These are phyloP conservation scores for Naematelia encephala DNA, from an alignment of 768 basidiomycete genomes.

Conservation along the genomic window DNA sequence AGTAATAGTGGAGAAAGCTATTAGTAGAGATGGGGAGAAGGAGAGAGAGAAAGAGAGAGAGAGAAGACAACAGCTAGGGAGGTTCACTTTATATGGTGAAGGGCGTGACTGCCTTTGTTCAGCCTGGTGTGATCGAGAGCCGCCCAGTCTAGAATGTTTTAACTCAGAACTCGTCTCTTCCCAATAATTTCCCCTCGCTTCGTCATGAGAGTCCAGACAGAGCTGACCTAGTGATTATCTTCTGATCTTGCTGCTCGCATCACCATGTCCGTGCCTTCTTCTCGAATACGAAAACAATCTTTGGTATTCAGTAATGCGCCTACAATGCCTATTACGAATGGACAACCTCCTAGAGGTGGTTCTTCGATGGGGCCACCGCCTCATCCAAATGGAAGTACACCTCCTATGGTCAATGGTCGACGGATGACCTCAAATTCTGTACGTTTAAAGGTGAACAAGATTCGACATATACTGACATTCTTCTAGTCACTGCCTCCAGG, in stretches of 20 bases:
- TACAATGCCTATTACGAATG: neutral
- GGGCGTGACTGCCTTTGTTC: neutral
- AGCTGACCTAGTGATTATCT: neutral
- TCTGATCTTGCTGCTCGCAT: neutral
- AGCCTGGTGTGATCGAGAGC: too few species aligned
- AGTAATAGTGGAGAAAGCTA: too few species aligned
- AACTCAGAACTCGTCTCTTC: neutral
- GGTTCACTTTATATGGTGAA: neutral
- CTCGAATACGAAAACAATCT: neutral
- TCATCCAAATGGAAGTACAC: slow-evolving; percentile 14
- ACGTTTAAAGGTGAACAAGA: neutral
- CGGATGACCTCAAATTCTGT: slow-evolving; percentile 39
- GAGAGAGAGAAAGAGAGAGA: too few species aligned
- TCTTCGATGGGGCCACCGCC: slow-evolving; percentile 5
- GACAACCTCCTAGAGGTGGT: neutral
- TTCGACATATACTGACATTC: neutral
- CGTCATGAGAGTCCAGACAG: neutral
- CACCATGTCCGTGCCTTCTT: neutral
- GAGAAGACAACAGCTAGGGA: too few species aligned
- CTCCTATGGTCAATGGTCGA: slow-evolving; percentile 30
- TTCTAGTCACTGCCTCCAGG: neutral
- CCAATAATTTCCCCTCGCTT: too few species aligned
- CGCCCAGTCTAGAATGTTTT: neutral
- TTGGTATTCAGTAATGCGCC: slow-evolving; percentile 2
- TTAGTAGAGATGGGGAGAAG: too few species aligned